Evolutionary conservation across 768 basidiomycete species (phyloP).

Genomic region (Russula compacta): DNA sequence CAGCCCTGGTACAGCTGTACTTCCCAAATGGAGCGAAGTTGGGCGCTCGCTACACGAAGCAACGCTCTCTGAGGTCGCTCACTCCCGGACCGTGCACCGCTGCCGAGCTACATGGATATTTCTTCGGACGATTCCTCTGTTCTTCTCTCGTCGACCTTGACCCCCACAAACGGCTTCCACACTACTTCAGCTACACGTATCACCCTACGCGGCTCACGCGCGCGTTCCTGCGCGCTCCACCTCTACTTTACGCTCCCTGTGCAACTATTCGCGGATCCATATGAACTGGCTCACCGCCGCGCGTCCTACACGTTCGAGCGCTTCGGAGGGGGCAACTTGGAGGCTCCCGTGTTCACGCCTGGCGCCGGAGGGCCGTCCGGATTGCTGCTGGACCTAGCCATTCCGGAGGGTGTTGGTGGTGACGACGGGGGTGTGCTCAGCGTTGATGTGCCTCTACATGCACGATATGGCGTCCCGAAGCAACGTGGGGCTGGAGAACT

Average conservation of each 20-base stretch:
- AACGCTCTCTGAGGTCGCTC: no score
- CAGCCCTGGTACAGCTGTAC: no score
- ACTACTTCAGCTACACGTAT: constrained; percentile 2
- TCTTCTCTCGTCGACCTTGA: constrained; percentile 2
- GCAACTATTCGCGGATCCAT: constrained; percentile 7
- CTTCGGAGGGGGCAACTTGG: constrained; percentile 10
- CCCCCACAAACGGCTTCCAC: neutral
- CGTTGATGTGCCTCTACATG: constrained; percentile 5
- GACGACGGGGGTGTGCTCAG: neutral
- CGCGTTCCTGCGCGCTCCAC: neutral
- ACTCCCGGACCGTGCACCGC: neutral
- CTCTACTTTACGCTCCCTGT: constrained; percentile 5
- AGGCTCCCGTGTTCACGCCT: constrained; percentile 2
- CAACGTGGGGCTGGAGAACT: neutral
- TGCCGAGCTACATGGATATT: neutral
- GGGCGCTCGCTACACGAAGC: no score
- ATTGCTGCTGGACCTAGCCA: constrained; percentile 1
- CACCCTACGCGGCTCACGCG: neutral
- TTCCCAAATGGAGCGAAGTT: no score
- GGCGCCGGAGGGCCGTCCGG: neutral
- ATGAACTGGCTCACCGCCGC: neutral
- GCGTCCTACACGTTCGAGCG: constrained; percentile 8
- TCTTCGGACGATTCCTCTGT: neutral
- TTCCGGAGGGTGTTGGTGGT: neutral
- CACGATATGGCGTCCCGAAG: constrained; percentile 7